Conservation (phyloP, 345 rosid species). For the Kandelia obovata region DNA sequence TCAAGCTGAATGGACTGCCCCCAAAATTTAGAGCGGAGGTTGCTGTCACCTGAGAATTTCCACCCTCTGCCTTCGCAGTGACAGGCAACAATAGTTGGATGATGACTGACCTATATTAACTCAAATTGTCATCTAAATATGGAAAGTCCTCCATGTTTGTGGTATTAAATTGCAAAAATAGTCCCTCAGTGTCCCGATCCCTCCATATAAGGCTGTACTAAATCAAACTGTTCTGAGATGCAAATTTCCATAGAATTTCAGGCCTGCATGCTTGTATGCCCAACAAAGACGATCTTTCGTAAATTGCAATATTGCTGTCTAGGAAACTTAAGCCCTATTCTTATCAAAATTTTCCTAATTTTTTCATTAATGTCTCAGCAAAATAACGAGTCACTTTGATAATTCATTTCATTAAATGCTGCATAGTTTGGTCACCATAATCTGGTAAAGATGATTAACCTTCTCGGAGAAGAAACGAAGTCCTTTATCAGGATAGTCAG, state of each 20-base stretch:
- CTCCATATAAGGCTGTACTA: too few species aligned
- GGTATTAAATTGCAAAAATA: background rate
- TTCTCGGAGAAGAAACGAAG: conserved; percentile 94
- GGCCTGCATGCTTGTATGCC: too few species aligned
- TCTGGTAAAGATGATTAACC: conserved; percentile 39
- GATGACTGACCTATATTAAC: conserved; percentile 84
- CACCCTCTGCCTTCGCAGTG: conserved; percentile 98
- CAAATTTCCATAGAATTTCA: too few species aligned
- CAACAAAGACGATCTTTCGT: too few species aligned
- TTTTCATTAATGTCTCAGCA: too few species aligned
- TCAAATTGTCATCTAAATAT: conserved; percentile 4
- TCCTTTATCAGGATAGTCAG: conserved; percentile 87
- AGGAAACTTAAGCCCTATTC: too few species aligned
- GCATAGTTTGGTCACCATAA: background rate
- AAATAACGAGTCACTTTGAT: too few species aligned
- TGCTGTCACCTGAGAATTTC: conserved; percentile 97
- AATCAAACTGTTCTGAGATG: too few species aligned
- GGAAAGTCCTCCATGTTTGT: too few species aligned
- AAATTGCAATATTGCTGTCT: too few species aligned
- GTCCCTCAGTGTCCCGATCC: too few species aligned
- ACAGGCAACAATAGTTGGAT: conserved; percentile 94
- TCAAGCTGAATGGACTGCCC: conserved; percentile 98
- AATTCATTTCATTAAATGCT: background rate
- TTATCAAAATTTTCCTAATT: too few species aligned
- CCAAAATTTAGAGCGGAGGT: conserved; percentile 91